Evolutionary conservation across 2,329 filamentous ascomycete genomes (phyloP).

Genomic region (Fusarium sulawesiense): DNA sequence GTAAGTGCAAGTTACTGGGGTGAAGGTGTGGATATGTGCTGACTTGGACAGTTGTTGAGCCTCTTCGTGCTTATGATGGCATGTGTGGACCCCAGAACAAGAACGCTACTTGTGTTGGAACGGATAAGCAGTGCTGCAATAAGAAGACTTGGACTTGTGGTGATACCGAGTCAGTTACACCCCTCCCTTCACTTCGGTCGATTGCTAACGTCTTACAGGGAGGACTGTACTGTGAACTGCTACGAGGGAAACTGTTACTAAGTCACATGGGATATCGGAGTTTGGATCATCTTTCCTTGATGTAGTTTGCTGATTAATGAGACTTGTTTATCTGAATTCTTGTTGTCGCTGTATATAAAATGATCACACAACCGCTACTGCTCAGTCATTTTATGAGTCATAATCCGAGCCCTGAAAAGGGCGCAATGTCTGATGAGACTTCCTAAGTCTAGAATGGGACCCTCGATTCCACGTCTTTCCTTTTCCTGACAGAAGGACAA

Average conservation of each 20-base stretch:
- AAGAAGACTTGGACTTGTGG: conserved; percentile 28
- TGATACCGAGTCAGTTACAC: neutral
- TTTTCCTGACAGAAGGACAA: accelerated
- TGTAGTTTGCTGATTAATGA: neutral
- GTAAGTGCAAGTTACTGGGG: neutral
- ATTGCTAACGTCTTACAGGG: neutral
- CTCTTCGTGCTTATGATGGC: conserved; percentile 4
- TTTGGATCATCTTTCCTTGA: neutral
- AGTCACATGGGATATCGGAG: neutral
- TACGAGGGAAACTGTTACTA: conserved; percentile 12
- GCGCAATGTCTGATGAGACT: too few relatives aligned
- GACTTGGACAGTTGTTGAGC: neutral
- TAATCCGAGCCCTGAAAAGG: accelerated
- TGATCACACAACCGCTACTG: neutral
- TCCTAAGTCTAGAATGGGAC: too few relatives aligned
- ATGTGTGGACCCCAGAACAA: conserved; percentile 9
- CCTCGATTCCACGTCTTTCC: too few relatives aligned
- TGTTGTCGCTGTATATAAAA: neutral
- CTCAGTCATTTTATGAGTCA: accelerated
- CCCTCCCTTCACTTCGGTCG: too few relatives aligned
- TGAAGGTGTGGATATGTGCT: neutral
- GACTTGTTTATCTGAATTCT: neutral
- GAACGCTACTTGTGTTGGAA: conserved; percentile 24
- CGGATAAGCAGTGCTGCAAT: conserved; percentile 23
- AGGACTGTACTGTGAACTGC: conserved; percentile 12